Evolutionary conservation across 2,329 filamentous ascomycete genomes (phyloP), one percentile per base, ranked within the genome.

Genomic region (Coniochaeta sp.): DNA sequence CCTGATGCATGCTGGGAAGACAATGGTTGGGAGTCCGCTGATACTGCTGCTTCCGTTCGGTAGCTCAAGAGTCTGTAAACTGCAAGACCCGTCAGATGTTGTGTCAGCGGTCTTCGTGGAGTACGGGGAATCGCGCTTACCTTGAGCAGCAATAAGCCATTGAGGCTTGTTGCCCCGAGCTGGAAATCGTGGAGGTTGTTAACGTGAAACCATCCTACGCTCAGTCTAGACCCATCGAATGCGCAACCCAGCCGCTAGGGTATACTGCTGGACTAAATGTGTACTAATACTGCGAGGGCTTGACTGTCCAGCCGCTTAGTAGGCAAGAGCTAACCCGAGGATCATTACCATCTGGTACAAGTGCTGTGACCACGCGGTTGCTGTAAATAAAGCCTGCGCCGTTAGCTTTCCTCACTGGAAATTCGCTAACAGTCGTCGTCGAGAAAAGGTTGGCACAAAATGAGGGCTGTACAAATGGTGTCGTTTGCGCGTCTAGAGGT

Each of bases 391-490:
- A 47, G 42, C 40, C 26, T 12, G 20, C 26, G 40, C 22, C 28
- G 42, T 14, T 24, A 30, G 24, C 28, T 47, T 47, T 24, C 42
- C 4, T 18, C 24, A 28, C 42, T 18, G 45, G 45, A 22, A 31
- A 48, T 31, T 22, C 45, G 26, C 26, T 30, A 26, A 48, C 28
- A 20, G 45, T 48, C 26, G 27, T 48, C 30, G 45, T 48, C 30
- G 45, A 31, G 45, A 31, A 48, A 48, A 48, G 45, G 26, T 48
- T 26, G 16, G 45, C 26, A 20, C 45, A 48, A 26, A 48, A 31
- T 31, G 45, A 48, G 12, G 45, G 45, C 20, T 48, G 45, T 48
- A 48, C 45, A 20, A 48, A 48, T 48, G 45, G 45, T 31, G 45
- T 48, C 12, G 45, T 48, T 26, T 31, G 45, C 26, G 45, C 6